phyloP scores from a whole-genome alignment of 306 rosid species.

The Canavalia gladiata region DNA sequence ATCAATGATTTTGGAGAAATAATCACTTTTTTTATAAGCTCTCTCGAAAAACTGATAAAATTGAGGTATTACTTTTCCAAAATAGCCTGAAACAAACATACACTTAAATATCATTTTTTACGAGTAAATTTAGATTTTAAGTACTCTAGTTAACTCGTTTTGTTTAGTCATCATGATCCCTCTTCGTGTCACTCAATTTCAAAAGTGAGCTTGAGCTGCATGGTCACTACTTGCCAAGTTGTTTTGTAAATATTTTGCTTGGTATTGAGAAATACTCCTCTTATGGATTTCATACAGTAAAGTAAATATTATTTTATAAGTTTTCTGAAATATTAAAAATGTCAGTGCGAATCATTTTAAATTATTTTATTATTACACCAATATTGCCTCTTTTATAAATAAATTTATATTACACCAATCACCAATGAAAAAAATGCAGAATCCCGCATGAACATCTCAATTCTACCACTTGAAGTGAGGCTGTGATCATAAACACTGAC shows the following conservation, averaged over 20 bases:
- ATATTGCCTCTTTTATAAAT: neutral
- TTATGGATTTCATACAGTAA: neutral
- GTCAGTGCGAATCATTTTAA: neutral
- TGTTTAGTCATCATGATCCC: neutral
- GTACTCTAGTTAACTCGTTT: too few relatives aligned
- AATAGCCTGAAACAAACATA: too few relatives aligned
- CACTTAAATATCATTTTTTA: too few relatives aligned
- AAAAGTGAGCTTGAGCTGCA: neutral
- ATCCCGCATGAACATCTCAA: conserved; percentile 13
- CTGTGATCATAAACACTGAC: neutral
- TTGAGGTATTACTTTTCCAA: too few relatives aligned
- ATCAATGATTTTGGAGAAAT: too few relatives aligned
- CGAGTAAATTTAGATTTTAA: too few relatives aligned
- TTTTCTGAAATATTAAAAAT: neutral
- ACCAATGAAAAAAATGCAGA: neutral
- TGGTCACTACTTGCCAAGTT: neutral
- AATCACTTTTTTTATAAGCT: too few relatives aligned
- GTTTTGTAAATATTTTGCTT: neutral
- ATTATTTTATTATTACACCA: neutral
- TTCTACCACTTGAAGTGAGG: neutral
- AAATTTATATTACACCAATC: neutral
- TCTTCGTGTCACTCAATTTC: neutral
- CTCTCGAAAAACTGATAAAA: too few relatives aligned
- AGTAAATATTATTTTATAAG: neutral
- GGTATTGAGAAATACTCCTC: neutral